Evolutionary conservation across 768 basidiomycete genomes (phyloP), one percentile per base, ranked within the genome.

Genomic region (Lentinus brumalis): DNA sequence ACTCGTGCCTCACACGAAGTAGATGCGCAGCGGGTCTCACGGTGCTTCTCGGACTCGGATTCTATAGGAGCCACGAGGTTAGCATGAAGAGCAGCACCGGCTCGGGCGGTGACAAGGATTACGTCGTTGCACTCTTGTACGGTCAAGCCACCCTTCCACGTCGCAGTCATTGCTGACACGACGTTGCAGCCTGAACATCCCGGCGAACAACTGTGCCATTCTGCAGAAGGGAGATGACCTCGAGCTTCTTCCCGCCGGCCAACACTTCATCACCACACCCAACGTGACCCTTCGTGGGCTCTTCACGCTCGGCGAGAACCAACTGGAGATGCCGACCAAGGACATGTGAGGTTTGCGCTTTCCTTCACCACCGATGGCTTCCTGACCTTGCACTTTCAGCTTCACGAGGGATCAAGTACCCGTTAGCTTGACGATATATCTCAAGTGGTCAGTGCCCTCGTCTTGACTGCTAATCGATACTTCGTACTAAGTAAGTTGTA

Each of bases 401-500:
- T 93, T 89, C 74, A 92, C 92, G 3, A 86, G 90, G 42, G 92
- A 92, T 66, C 91, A 94, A 76, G 92, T 92, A 9, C 92, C 92
- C 30, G 92, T 92, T 61, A 85, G 86, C 74, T 75, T 93, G 71
- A 91, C 87, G 5, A 87, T 94, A 62, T 94, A 92, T 70, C 79
- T 94, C 52, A 92, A 93, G 72, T 94, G 89, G 89, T 81, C 78
- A 10, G 62, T 50, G n/a, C 12, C 38, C 16, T 35, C 16, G 26
- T 60, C 11, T 26, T 26, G 21, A 26, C 21, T 26, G 21, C 21
- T 26, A 1, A 26, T 26, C 21, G 21, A 26, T 2, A 26, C 21
- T 26, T 26, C 21, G 21, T 26, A 26, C 21, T 26, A 1, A 26
- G 21, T 26, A 26, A 26, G 1, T 26, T 26, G 11, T 51, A 80